Evolutionary conservation across 2,329 filamentous ascomycete genomes (phyloP), one percentile per base, ranked within the genome.

Genomic region (Fusarium drepaniforme): DNA sequence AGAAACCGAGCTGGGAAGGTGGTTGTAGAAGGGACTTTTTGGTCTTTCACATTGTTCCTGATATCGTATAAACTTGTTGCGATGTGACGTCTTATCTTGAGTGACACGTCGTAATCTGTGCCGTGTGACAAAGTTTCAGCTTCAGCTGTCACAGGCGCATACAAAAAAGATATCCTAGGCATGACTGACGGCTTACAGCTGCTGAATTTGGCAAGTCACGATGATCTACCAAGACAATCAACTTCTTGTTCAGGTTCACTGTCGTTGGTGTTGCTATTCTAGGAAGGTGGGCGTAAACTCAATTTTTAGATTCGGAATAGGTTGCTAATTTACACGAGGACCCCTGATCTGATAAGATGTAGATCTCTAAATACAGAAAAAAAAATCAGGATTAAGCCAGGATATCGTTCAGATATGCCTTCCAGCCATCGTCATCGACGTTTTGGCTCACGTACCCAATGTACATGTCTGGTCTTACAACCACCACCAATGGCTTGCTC

Each of bases 391-490:
- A 5, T 46, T 53, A 0, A 11, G 13, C 13, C 8, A 51, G 18
- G 63, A 76, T 1, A 9, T 15, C 12, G 1, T 61, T 51, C 9
- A 76, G 8, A 12, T 77, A 76, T 8, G 9, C 9, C 11, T 21
- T 63, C 75, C 74, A 76, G 9, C n/a, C 63, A 3, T 68, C 38
- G 18, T 67, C 63, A 6, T 58, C 23, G 18, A 15, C 7, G 11
- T 13, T 33, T 21, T 30, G 21, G 3, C 66, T 61, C 8, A 56
- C 70, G n/a, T 73, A 73, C 3, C 75, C 75, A 2, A 76, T 25
- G 38, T 77, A 76, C 75, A 76, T 77, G 25, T 76, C 75, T 18
- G 75, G 74, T 2, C 75, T 67, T 5, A 76, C n/a, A n/a, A 76
- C 18, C 16, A 75, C 59, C 5, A 67, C 16, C 4, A 25, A 28